phyloP scores from a whole-genome alignment of 1,284 basidiomycete species.

The Puccinia triticina region DNA sequence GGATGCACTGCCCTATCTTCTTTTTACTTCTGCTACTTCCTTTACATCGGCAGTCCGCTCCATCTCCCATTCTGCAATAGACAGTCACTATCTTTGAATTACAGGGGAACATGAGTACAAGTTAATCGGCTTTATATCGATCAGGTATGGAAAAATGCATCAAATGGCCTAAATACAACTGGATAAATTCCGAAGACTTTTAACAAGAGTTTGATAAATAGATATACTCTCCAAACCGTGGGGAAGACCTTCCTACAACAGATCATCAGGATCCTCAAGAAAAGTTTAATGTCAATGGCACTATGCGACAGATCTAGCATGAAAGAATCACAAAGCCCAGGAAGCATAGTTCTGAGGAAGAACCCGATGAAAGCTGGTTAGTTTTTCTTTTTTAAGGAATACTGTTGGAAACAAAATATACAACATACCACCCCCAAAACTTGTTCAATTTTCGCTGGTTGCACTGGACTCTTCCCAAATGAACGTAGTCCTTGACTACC shows the following conservation, averaged over 20 bases:
- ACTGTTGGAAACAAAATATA: background rate
- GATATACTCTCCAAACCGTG: background rate
- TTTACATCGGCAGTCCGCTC: no score
- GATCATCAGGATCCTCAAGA: background rate
- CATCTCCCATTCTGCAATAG: no score
- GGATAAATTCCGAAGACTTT: background rate
- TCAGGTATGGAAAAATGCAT: no score
- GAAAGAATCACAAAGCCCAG: conserved; percentile 11
- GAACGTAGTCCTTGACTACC: conserved; percentile 26
- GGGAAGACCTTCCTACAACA: background rate
- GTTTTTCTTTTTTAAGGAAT: background rate
- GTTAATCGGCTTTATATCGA: no score
- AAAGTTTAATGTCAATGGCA: background rate
- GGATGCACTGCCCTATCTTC: no score
- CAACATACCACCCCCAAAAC: conserved; percentile 27
- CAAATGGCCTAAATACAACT: background rate
- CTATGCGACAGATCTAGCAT: background rate
- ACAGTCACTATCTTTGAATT: no score
- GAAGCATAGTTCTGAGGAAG: conserved; percentile 10
- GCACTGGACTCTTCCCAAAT: background rate
- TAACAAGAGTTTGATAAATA: background rate
- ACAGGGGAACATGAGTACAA: no score
- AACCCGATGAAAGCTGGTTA: background rate
- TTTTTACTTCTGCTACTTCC: no score
- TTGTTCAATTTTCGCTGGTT: conserved; percentile 22